Percentiles rank a stretch among this genome's conserved stretches.
Conservation (phyloP, 805 yeast genomes). For the Citeromyces matritensis region DNA sequence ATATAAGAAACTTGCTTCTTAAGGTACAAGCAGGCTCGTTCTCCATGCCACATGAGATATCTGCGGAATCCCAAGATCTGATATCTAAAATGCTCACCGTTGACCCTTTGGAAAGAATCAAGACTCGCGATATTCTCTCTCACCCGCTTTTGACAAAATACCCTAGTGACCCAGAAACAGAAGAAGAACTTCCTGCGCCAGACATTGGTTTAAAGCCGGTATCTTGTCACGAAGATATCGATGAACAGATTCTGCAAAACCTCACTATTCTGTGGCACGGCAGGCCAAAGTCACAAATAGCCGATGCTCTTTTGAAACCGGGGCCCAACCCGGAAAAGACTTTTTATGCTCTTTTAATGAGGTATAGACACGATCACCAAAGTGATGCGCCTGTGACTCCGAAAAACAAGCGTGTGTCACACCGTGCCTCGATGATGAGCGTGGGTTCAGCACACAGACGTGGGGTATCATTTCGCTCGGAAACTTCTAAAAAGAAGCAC, state of each 20-base stretch:
- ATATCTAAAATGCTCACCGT: constrained; percentile 51
- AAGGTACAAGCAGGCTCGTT: constrained; percentile 69
- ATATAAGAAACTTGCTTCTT: constrained; percentile 50
- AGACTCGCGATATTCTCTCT: constrained; percentile 46
- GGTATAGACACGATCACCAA: constrained; percentile 19
- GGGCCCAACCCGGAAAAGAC: constrained; percentile 20
- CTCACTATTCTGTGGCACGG: constrained; percentile 46
- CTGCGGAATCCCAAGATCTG: constrained; percentile 53
- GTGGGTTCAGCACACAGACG: constrained; percentile 30
- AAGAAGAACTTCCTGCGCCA: constrained; percentile 31
- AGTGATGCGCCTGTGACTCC: neutral
- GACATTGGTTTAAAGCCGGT: constrained; percentile 35
- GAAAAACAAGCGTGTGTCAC: constrained; percentile 5
- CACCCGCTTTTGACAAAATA: constrained; percentile 42
- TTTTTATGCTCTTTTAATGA: constrained; percentile 17
- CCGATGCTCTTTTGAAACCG: constrained; percentile 11
- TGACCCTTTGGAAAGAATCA: constrained; percentile 57
- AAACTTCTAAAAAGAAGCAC: neutral
- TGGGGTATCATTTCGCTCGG: constrained; percentile 24
- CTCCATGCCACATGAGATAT: constrained; percentile 53
- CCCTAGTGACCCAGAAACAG: constrained; percentile 24
- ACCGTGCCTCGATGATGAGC: constrained; percentile 12
- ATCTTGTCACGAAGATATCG: constrained; percentile 30
- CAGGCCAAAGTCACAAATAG: constrained; percentile 21
- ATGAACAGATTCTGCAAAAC: constrained; percentile 35